phyloP scores from a whole-genome alignment of 352 stramenopile genomes.

The Thraustochytrium striatum region DNA sequence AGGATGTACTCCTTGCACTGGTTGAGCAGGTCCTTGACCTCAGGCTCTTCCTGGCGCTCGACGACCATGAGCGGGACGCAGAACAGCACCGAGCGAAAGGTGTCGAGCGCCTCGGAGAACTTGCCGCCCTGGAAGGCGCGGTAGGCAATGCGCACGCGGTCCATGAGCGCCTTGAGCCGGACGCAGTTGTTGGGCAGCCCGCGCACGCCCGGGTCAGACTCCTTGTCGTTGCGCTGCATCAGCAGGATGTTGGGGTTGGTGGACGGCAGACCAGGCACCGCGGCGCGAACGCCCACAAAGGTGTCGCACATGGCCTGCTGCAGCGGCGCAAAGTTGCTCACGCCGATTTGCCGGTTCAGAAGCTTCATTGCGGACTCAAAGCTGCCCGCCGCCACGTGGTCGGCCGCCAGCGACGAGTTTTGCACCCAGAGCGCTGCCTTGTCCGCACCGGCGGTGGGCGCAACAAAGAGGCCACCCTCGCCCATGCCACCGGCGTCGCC shows the following conservation, averaged over 20 bases:
- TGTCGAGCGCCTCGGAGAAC: constrained; percentile 90
- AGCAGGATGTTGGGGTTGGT: constrained; percentile 68
- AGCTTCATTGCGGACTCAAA: constrained; percentile 94
- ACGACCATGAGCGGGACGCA: constrained; percentile 91
- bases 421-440: constrained; percentile 83
- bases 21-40: constrained; percentile 88
- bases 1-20: constrained; percentile 96
- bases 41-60: constrained; percentile 79
- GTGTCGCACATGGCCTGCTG: constrained; percentile 79
- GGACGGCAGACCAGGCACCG: constrained; percentile 73
- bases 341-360: constrained; percentile 96
- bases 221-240: constrained; percentile 69
- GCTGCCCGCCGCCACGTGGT: constrained; percentile 92
- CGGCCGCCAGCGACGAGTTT: constrained; percentile 92
- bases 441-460: constrained; percentile 79
- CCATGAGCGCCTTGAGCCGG: constrained; percentile 80
- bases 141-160: constrained; percentile 82
- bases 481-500: constrained; percentile 54
- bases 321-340: constrained; percentile 93
- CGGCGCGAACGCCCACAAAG: constrained; percentile 71
- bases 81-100: constrained; percentile 85
- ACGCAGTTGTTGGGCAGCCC: constrained; percentile 79
- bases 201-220: constrained; percentile 66
- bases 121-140: constrained; percentile 92
- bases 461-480: constrained; percentile 71